Evolutionary conservation across 169 alveolate genomes (phyloP).

Genomic region (Theileria annulata): DNA sequence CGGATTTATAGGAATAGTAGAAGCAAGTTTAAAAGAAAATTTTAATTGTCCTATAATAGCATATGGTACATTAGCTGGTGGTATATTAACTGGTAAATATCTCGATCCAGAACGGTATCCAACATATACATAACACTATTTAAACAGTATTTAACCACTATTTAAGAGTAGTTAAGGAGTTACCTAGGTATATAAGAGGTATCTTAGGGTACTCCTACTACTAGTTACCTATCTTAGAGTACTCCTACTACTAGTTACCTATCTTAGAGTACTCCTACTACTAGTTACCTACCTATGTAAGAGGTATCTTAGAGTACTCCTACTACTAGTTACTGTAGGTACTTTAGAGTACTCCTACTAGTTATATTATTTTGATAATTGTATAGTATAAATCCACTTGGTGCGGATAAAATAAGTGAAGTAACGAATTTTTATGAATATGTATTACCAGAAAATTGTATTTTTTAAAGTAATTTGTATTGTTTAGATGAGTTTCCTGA

Average conservation of each 20-base stretch:
- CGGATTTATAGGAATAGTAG: slow-evolving; percentile 68
- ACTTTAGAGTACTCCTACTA: too few species aligned
- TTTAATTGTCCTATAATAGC: slow-evolving; percentile 81
- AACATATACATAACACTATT: too few species aligned
- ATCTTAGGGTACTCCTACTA: too few species aligned
- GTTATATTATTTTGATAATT: neutral
- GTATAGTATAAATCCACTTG: slow-evolving; percentile 67
- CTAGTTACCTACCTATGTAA: too few species aligned
- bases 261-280: too few species aligned
- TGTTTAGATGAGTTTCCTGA: slow-evolving; percentile 73
- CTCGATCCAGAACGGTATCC: slow-evolving; percentile 79
- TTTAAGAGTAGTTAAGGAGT: too few species aligned
- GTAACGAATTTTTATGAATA: slow-evolving; percentile 6
- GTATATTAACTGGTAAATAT: slow-evolving; percentile 84
- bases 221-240: too few species aligned
- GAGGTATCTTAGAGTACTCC: neutral
- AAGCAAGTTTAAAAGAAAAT: slow-evolving; percentile 68
- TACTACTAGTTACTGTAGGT: too few species aligned
- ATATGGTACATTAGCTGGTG: slow-evolving; percentile 84
- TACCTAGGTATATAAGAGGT: too few species aligned
- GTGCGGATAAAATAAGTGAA: slow-evolving; percentile 72
- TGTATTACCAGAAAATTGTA: slow-evolving; percentile 36
- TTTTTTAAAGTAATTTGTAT: slow-evolving; percentile 40
- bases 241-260: too few species aligned
- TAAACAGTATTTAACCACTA: neutral